Base-by-base conservation (phyloP, 2,329 filamentous ascomycete genomes). In the Didymella arachidicola region DNA sequence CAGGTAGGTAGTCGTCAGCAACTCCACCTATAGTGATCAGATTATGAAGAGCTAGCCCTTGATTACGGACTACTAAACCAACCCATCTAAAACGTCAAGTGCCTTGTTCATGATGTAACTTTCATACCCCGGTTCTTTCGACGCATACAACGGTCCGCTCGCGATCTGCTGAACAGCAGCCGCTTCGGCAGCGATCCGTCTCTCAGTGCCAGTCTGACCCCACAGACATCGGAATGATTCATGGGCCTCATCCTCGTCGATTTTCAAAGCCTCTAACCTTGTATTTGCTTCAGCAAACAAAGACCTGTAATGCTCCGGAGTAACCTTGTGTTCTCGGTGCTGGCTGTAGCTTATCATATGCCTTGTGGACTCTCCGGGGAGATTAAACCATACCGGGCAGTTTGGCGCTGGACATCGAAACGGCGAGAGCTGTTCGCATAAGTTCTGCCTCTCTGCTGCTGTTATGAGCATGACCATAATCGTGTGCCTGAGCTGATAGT, bases 121-220 rank as follows among this genome's bases (percentile, higher is more conserved):
- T 32, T 45, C 22, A 19, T 53, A 44, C 5, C 19, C 49, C 8
- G 16, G 19, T 45, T 53, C n/a, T 30, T 45, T 19, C 16, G 14
- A 38, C 19, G 49, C 49, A 45, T 45, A 53, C 11, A 45, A 45
- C 39, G 29, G 39, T 45, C 45, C 49, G 22, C 30, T 45, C 18
- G 41, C 49, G 29, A 53, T 27, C 30, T 53, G 49, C 19, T 53
- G 49, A 19, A 53, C 8, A 38, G 30, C 39, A 36, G 49, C 49
- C 5, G 12, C 29, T 38, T 53, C 30, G 29, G 30, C 38, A 29
- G 22, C 29, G 7, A 27, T 29, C 19, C 49, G 39, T 53, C 16
- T 53, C 49, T 53, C 39, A 38, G 39, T 45, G 29, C 39, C 49
- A 38, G 7, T 8, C 39, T 29, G 12, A 29, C 30, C 49, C 49